Evolutionary conservation across 1,284 basidiomycete genomes (phyloP), one percentile per base, ranked within the genome.

Genomic region (Tausonia pullulans): DNA sequence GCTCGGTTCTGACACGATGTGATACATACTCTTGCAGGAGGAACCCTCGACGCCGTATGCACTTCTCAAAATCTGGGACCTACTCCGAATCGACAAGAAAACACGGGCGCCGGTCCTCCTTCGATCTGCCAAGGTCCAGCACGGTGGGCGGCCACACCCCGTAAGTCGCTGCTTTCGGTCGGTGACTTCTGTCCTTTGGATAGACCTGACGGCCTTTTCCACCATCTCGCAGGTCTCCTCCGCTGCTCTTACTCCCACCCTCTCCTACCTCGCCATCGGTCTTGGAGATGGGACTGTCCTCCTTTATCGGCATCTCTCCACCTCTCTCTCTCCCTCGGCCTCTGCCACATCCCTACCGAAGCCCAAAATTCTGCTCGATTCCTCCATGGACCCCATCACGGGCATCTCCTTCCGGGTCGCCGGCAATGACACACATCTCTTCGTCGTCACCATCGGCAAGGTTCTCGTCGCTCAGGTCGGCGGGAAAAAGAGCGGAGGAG

Each of bases 201-300:
- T 2, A 27, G 27, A 27, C 27, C 27, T 27, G 27, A 27, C 27
- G 27, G 27, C 27, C 27, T 27, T 27, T 27, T 27, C 27, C 27
- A 27, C 27, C 27, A 27, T 13, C 3, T n/a, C 7, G 1, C 62
- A 91, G 88, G 84, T 95, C 2, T 86, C 90, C 4, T 83, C 87
- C 0, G 78, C 96, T 10, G 87, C 93, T 0, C 79, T 94, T 41
- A 89, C 93, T 0, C 78, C 84, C 5, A 82, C 82, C n/a, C 80
- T 97, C 0, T 84, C 88, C 0, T 88, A 93, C 74, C 83, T 98
- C 16, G 88, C 93, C 4, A 82, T 97, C 52, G 95, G 92, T 7
- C 82, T 98, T 9, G 92, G 87, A 1, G 94, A 98, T 72, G 95
- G 95, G n/a, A 90, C 90, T 0, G 92, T 97, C 5, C 81, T 97